These are phyloP conservation scores for Gaertneriomyces sp. DNA, from an alignment of 192 early-diverging fungal genomes.

Conservation along the genomic window DNA sequence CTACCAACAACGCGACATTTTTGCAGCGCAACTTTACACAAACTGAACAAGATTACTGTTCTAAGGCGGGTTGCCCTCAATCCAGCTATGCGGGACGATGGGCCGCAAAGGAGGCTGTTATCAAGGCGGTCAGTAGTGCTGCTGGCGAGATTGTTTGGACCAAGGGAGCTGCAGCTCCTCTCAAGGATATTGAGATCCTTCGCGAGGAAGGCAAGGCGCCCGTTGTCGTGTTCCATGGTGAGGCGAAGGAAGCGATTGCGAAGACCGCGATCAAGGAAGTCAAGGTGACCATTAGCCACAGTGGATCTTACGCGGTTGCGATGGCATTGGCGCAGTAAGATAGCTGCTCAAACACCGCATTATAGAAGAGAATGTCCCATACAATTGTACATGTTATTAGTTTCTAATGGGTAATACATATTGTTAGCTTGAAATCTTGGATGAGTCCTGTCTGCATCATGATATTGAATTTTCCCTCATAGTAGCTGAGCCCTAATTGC, in stretches of 20 bases:
- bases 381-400: not conserved
- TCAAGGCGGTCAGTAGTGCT: conserved; percentile 84
- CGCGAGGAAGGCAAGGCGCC: conserved; percentile 71
- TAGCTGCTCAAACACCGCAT: not conserved
- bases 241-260: conserved; percentile 66
- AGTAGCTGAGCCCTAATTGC: too few species aligned
- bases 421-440: too few species aligned
- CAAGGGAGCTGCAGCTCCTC: conserved; percentile 77
- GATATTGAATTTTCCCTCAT: too few species aligned
- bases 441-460: too few species aligned
- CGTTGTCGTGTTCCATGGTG: conserved; percentile 74
- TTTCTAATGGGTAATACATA: too few species aligned
- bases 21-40: conserved; percentile 87
- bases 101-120: conserved; percentile 94
- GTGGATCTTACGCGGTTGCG: conserved; percentile 84
- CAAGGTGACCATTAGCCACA: conserved; percentile 91
- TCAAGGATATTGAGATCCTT: conserved; percentile 86
- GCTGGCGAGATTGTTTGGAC: conserved; percentile 61
- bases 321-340: conserved; percentile 58
- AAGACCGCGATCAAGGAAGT: conserved; percentile 70
- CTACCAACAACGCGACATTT: conserved; percentile 79
- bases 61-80: conserved; percentile 62
- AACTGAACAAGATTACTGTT: conserved; percentile 78
- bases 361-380: not conserved
- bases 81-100: conserved; percentile 89